These are phyloP conservation scores for Penicillium decumbens DNA, from an alignment of 2,329 filamentous ascomycete genomes.

Conservation along the genomic window DNA sequence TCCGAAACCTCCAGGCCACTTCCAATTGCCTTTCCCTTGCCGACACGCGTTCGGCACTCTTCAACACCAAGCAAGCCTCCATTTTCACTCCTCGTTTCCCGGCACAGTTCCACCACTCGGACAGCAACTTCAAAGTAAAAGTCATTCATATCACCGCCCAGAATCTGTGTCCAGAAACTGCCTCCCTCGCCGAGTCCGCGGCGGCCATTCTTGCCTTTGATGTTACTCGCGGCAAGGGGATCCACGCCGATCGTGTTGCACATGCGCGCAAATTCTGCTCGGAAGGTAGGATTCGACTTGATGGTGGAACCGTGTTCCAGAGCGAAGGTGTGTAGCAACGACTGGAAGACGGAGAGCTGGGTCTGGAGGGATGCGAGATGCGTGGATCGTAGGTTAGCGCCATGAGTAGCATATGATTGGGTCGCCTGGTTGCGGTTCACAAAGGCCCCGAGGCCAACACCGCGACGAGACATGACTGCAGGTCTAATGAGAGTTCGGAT, in stretches of 20 bases:
- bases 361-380: slow-evolving; percentile 84
- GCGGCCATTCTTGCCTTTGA: slow-evolving; percentile 46
- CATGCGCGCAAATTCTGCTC: slow-evolving; percentile 97
- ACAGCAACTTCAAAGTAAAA: slow-evolving; percentile 98
- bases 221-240: slow-evolving; percentile 69
- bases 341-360: slow-evolving; percentile 93
- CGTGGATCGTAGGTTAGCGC: slow-evolving; percentile 74
- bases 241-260: slow-evolving; percentile 95
- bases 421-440: slow-evolving; percentile 78
- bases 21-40: slow-evolving; percentile 68
- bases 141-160: slow-evolving; percentile 89
- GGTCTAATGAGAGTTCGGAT: background rate
- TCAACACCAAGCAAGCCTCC: slow-evolving; percentile 81
- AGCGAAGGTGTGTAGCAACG: slow-evolving; percentile 89
- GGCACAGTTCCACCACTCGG: slow-evolving; percentile 88
- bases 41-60: slow-evolving; percentile 73
- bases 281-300: slow-evolving; percentile 88
- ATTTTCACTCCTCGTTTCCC: slow-evolving; percentile 81
- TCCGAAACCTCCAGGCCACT: slow-evolving; percentile 73
- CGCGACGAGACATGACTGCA: slow-evolving; percentile 48
- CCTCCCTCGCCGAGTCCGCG: slow-evolving; percentile 48
- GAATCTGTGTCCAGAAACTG: slow-evolving; percentile 86
- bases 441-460: slow-evolving; percentile 86
- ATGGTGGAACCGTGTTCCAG: slow-evolving; percentile 94
- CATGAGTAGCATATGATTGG: slow-evolving; percentile 86